phyloP scores from a whole-genome alignment of 352 stramenopile genomes.

The Hyaloperonospora brassicae region DNA sequence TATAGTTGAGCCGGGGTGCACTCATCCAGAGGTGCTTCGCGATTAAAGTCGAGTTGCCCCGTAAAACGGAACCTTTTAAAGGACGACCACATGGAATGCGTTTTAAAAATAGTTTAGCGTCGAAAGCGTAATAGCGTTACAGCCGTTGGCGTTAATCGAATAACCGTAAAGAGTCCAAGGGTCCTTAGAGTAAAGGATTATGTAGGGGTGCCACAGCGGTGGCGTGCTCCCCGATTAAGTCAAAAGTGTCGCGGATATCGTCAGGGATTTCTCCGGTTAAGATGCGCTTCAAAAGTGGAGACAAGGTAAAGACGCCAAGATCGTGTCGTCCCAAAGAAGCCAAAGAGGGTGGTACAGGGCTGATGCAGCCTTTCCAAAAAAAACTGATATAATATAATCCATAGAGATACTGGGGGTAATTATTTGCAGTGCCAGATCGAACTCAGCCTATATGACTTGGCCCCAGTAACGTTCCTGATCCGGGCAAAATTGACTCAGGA shows the following conservation, averaged over 20 bases:
- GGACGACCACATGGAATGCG: background rate
- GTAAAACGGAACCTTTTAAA: constrained; percentile 8
- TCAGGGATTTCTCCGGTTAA: background rate
- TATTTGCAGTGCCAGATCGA: background rate
- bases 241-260: background rate
- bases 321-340: background rate
- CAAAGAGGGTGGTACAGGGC: background rate
- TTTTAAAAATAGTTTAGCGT: background rate
- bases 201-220: background rate
- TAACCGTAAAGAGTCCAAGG: background rate
- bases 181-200: background rate
- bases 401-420: constrained; percentile 1
- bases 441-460: background rate
- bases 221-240: background rate
- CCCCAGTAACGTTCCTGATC: background rate
- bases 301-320: background rate
- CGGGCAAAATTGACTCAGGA: background rate
- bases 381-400: background rate
- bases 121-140: background rate
- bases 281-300: background rate
- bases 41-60: constrained; percentile 4
- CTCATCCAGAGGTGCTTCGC: constrained; percentile 4
- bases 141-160: constrained; percentile 1
- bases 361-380: background rate
- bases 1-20: constrained; percentile 7